Evolutionary conservation across 2,329 filamentous ascomycete species (phyloP), one percentile per base, ranked within the genome.

Genomic region (Colletotrichum paranaense): DNA sequence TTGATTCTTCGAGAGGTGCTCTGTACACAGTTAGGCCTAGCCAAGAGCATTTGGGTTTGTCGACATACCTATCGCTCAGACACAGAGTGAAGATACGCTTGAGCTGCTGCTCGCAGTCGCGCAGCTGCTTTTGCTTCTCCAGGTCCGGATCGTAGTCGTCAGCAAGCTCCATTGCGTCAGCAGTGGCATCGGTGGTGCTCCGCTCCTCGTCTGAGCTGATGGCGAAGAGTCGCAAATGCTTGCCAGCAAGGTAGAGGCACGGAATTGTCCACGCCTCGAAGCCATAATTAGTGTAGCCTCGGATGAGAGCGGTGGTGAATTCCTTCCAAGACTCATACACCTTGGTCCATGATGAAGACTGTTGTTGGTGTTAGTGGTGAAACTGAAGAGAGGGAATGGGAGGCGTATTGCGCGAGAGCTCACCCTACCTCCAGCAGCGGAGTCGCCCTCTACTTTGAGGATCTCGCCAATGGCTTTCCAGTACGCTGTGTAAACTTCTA

Each of bases 181-280:
- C 84, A 42, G 79, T 82, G 7, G 82, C 80, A 19, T 76, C 76
- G 5, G 82, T 74, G 22, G 78, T 84, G 72, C 81, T 84, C 28
- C 88, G 86, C 78, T 94, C 92, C 49, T 92, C 90, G 81, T 99
- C 97, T 68, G 97, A 95, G 79, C 93, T 94, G 81, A 98, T 97
- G 60, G 97, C 97, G 83, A 98, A 97, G 56, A 93, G 86, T 73
- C 97, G 89, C 72, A 99, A 84, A 80, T 97, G 95, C 83, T 95
- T 97, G 67, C 95, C 95, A 28, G 93, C 92, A 65, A 93, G 89
- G 80, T 98, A 98, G 52, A 99, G 87, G 79, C 94, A 95, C 4
- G 97, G 95, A 64, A 99, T 91, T 0, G 95, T 97, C 96, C 97
- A 99, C 38, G 95, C 92, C 76, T 94, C 92, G 78, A 98, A 94